These are phyloP conservation scores for Phytophthora crassamura DNA, from an alignment of 352 stramenopile genomes.

Conservation along the genomic window DNA sequence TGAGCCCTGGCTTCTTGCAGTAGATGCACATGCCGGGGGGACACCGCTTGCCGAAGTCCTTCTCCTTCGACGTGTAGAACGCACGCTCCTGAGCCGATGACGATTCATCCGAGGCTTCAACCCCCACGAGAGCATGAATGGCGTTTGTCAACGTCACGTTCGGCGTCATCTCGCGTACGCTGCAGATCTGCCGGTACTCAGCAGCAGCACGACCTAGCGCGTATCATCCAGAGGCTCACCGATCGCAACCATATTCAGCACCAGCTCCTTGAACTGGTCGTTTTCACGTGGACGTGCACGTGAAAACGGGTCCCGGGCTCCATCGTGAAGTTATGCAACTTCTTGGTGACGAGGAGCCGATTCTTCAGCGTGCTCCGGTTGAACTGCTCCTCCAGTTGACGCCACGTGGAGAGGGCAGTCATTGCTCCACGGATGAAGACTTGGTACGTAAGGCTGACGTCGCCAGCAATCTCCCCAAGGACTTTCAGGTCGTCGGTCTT, in stretches of 20 bases:
- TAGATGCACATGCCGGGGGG: constrained; percentile 13
- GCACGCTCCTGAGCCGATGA: not conserved
- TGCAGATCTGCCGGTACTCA: constrained; percentile 34
- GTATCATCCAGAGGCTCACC: constrained; percentile 28
- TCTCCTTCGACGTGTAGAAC: not conserved
- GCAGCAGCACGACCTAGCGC: constrained; percentile 30
- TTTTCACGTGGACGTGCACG: too few relatives aligned
- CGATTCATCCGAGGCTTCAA: constrained; percentile 6
- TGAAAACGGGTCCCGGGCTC: too few relatives aligned
- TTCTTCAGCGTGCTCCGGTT: too few relatives aligned
- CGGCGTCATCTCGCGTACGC: constrained; percentile 15
- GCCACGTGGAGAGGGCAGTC: constrained; percentile 11
- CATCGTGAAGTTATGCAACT: too few relatives aligned
- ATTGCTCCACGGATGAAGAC: constrained; percentile 16
- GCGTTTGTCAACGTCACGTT: constrained; percentile 3
- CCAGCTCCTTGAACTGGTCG: constrained; percentile 9
- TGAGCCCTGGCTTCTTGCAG: constrained; percentile 12
- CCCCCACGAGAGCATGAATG: constrained; percentile 1
- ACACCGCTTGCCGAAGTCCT: not conserved
- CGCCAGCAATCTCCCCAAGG: constrained; percentile 24
- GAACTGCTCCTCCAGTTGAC: constrained; percentile 22
- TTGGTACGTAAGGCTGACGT: constrained; percentile 23
- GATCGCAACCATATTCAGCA: not conserved
- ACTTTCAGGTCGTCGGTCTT: constrained; percentile 29
- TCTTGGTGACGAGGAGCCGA: too few relatives aligned